Evolutionary conservation across 2,329 filamentous ascomycete species (phyloP), one percentile per base, ranked within the genome.

Genomic region (Aaosphaeria arxii): DNA sequence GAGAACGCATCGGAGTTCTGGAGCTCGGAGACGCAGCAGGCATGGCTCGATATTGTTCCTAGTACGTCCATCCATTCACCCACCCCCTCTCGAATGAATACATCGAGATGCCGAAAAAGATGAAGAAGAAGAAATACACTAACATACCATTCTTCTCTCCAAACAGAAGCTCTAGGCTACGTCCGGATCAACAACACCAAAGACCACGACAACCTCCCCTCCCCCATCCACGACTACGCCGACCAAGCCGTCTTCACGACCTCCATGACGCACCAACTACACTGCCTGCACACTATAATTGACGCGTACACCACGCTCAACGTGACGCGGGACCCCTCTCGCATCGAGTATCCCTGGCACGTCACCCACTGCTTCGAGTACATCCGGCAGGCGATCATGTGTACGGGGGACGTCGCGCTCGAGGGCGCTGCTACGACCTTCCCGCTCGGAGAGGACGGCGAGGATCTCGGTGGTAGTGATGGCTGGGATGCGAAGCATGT

Each of bases 351-450:
- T 54, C 57, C 63, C 4, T 68, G 65, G 65, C 65, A 67, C 31
- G 56, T 68, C 30, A 66, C 62, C 42, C 65, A 68, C 49, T 67
- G 64, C 50, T 68, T 66, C 45, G 64, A 67, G 29, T 67, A 68
- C 46, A 57, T 68, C 17, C 45, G 64, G 13, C 65, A 68, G 43
- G 61, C 61, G 1, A 58, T 68, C 30, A 66, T 67, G 64, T 68
- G 65, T 46, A 54, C 60, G 4, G 65, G 61, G 5, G 65, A 68
- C 39, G 62, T 67, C 2, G 64, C 65, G 36, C 43, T 68, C 2
- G 64, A 67, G 45, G 66, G 66, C 2, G 61, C 62, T 4, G 62
- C 58, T 24, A 67, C 63, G 7, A 65, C 60, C 5, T 69, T 69
- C 39, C 64, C 66, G 2, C 48, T 45, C 6, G 53, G 54, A 38